These are phyloP conservation scores for Alternaria burnsii DNA, from an alignment of 2,329 filamentous ascomycete genomes.

Conservation along the genomic window DNA sequence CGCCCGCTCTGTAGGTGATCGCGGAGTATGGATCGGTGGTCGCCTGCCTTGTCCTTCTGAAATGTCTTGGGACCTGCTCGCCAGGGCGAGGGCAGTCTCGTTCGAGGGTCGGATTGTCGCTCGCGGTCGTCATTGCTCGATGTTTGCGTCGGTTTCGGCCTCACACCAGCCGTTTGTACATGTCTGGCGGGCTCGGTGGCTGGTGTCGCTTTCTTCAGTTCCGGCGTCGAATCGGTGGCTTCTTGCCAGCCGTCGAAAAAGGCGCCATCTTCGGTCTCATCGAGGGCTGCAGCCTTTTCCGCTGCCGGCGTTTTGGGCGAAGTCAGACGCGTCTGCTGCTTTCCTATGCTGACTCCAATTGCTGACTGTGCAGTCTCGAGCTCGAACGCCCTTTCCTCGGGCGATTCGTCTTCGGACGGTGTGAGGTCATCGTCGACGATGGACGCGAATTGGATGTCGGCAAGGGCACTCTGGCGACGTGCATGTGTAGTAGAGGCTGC, in stretches of 20 bases:
- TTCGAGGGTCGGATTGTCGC: slow-evolving; percentile 22
- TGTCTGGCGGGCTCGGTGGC: not conserved
- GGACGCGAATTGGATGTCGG: slow-evolving; percentile 53
- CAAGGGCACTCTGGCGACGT: slow-evolving; percentile 50
- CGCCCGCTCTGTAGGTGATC: slow-evolving; percentile 50
- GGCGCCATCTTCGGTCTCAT: slow-evolving; percentile 54
- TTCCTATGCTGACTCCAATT: slow-evolving; percentile 67
- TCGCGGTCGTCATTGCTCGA: slow-evolving; percentile 13
- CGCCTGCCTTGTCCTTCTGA: slow-evolving; percentile 40
- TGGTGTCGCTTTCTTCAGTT: not conserved
- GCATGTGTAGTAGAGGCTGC: slow-evolving; percentile 12
- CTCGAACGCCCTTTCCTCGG: slow-evolving; percentile 40
- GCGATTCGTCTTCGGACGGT: slow-evolving; percentile 57
- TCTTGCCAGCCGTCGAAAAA: slow-evolving; percentile 58
- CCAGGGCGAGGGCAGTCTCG: slow-evolving; percentile 57
- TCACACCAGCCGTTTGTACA: not conserved
- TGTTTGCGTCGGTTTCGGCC: slow-evolving; percentile 1
- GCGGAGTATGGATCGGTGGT: slow-evolving; percentile 49
- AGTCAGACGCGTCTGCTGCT: slow-evolving; percentile 64
- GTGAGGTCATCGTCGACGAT: slow-evolving; percentile 52
- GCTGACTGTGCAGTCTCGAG: slow-evolving; percentile 56
- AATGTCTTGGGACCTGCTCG: slow-evolving; percentile 50
- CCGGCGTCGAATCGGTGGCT: slow-evolving; percentile 11
- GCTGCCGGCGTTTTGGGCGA: slow-evolving; percentile 65
- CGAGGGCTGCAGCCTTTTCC: slow-evolving; percentile 66